Conservation (phyloP, 2,329 filamentous ascomycete genomes). For the Pseudogymnoascus sp. region DNA sequence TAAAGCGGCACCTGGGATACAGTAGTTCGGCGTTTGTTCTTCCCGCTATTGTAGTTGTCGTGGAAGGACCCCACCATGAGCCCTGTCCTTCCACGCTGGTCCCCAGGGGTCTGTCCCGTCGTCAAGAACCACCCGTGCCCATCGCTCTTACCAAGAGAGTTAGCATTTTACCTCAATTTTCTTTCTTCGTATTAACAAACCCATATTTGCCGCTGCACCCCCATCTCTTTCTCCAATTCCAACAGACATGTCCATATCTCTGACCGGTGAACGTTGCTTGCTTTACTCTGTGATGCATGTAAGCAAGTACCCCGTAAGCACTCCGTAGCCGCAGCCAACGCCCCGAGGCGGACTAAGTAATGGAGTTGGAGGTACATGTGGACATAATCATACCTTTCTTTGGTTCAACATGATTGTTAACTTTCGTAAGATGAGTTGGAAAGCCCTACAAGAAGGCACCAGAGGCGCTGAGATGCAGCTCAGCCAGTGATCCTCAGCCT, state of each 20-base stretch:
- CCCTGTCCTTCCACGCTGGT: neutral
- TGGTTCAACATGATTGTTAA: neutral
- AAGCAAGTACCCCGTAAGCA: slow-evolving; percentile 5
- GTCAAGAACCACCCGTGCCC: neutral
- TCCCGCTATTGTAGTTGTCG: slow-evolving; percentile 1
- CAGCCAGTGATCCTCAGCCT: neutral
- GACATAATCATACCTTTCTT: neutral
- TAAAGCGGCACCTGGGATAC: slow-evolving; percentile 1
- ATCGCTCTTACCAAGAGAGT: neutral
- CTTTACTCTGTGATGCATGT: neutral
- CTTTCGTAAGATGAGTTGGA: neutral
- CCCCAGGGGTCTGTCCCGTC: slow-evolving; percentile 2
- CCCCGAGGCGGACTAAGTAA: neutral
- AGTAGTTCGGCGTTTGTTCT: neutral
- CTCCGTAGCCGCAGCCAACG: neutral
- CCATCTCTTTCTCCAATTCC: neutral
- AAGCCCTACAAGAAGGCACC: slow-evolving; percentile 1
- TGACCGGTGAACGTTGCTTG: neutral
- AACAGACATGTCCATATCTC: neutral
- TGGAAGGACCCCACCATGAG: neutral
- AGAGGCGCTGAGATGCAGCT: neutral
- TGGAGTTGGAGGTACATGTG: neutral
- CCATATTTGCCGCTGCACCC: neutral
- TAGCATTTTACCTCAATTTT: neutral
- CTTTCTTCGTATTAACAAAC: neutral